A percentile compares a stretch with the other conserved stretches of the same genome.
These are phyloP conservation scores for Phialophora macrospora DNA, from an alignment of 2,329 filamentous ascomycete genomes.

Conservation along the genomic window DNA sequence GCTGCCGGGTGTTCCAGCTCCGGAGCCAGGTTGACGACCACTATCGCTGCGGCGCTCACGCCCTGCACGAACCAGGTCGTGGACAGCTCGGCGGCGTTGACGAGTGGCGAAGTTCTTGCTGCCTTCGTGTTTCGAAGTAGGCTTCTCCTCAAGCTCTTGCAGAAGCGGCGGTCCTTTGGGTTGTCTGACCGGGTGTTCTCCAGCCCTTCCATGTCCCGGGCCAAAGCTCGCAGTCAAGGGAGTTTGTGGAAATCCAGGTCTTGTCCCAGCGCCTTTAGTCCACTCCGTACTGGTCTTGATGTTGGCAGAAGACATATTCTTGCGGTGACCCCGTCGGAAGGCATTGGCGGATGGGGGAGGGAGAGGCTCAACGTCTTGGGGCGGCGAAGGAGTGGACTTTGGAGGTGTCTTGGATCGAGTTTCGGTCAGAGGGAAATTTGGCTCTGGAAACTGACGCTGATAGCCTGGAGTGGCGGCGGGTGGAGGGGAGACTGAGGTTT, in stretches of 20 bases:
- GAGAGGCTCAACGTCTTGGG: constrained; percentile 71
- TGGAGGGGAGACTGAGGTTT: constrained; percentile 44
- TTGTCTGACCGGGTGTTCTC: constrained; percentile 91
- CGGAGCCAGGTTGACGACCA: constrained; percentile 65
- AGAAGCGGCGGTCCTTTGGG: constrained; percentile 89
- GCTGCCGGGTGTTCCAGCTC: constrained; percentile 86
- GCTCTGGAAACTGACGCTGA: constrained; percentile 80
- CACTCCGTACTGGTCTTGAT: constrained; percentile 53
- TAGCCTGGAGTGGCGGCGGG: constrained; percentile 65
- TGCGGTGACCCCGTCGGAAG: constrained; percentile 93
- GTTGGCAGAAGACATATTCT: constrained; percentile 74
- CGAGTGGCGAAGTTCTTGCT: constrained; percentile 97
- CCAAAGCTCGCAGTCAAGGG: constrained; percentile 85
- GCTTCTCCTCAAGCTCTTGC: constrained; percentile 87
- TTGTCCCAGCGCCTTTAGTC: constrained; percentile 70
- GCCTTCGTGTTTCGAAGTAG: constrained; percentile 89
- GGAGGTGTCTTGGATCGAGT: constrained; percentile 69
- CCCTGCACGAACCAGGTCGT: constrained; percentile 88
- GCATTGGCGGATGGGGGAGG: constrained; percentile 88
- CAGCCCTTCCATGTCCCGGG: constrained; percentile 87
- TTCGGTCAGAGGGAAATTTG: constrained; percentile 51
- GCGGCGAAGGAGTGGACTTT: constrained; percentile 69
- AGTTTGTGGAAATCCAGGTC: constrained; percentile 78
- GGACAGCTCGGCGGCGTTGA: constrained; percentile 86
- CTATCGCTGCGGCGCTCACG: constrained; percentile 74